Base-by-base conservation (phyloP, 768 basidiomycete species). In the Candolleomyces eurysporus region DNA sequence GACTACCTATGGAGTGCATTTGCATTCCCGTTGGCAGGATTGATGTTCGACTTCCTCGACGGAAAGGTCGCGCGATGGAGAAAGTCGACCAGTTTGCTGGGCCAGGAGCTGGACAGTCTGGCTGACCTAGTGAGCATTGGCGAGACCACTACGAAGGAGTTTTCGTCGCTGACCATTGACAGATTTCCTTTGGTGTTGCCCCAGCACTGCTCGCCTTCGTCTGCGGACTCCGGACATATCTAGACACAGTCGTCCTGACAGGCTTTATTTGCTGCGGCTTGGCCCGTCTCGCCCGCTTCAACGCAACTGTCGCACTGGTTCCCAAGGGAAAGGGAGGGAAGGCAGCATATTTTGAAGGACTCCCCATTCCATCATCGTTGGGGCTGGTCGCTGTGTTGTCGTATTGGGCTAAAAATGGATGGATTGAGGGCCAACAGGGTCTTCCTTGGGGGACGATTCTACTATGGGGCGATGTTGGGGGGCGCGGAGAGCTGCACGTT, bases 101-200 rank as follows among this genome's bases (percentile, higher is more conserved):
- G 97, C 3, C 97, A 99, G 75, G 97, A 99, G 73, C 81, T 99
- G 58, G 97, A 99, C 78, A 94, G 92, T 74, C 79, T 99, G 62
- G 97, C 97, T 11, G 97, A 99, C 76, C 79, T 98, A 76, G 94
- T 95, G 67, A 53, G 90, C 75, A 10, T 8, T 36, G 36, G 11
- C 36, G 6, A 7, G 6, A 11, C 36, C 36, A 36, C 5, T 11
- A 36, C 36, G 5, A 36, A 36, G 36, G 36, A 36, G 16, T 63
- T 57, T 61, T 43, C 54, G 56, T 45, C 21, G 57, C 55, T 62
- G 16, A 64, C 48, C 54, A 36, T 62, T 42, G 52, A 11, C 68
- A 97, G 95, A 91, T 99, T 63, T 98, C 97, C 2, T 99, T 99
- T 70, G 97, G 97, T 56, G 94, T 98, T 56, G 96, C 97, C 0